Conservation (phyloP, 2,329 filamentous ascomycete species). For the Zymoseptoria passerinii region DNA sequence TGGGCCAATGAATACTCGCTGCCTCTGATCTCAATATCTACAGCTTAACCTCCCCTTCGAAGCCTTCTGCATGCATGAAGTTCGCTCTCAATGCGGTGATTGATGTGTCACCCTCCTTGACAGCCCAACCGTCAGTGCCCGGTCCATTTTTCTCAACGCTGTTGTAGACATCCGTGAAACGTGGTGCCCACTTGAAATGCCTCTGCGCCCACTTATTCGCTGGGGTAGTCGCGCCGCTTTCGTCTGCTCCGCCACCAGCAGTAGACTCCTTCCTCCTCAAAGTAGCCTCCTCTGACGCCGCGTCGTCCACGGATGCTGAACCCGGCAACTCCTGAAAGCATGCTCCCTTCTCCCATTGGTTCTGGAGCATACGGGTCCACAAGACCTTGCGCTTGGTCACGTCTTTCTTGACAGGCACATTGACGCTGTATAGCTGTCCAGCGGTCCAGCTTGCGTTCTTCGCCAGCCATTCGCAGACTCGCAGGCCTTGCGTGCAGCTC, state of each 20-base stretch:
- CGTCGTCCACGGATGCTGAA: conserved; percentile 48
- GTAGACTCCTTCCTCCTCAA: conserved; percentile 57
- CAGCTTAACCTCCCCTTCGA: conserved; percentile 69
- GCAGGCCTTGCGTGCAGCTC: conserved; percentile 65
- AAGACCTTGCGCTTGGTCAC: conserved; percentile 62
- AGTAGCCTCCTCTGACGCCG: conserved; percentile 57
- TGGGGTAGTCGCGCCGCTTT: conserved; percentile 26
- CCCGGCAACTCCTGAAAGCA: conserved; percentile 78
- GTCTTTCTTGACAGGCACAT: conserved; percentile 74
- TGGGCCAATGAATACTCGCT: neutral
- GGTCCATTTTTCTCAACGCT: conserved; percentile 72
- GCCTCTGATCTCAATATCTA: conserved; percentile 29
- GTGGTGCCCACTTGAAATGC: conserved; percentile 91
- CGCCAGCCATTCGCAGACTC: conserved; percentile 69
- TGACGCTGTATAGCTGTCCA: conserved; percentile 69
- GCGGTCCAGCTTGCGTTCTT: conserved; percentile 60
- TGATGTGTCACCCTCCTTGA: conserved; percentile 79
- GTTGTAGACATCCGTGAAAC: conserved; percentile 76
- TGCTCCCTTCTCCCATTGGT: conserved; percentile 75
- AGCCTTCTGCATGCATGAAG: conserved; percentile 68
- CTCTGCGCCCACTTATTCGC: conserved; percentile 57
- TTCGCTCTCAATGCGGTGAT: conserved; percentile 87
- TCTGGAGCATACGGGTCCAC: conserved; percentile 84
- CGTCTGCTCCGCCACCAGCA: conserved; percentile 31
- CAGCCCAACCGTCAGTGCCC: conserved; percentile 88